phyloP scores from a whole-genome alignment of 352 stramenopile species.

The Pythium periplocum region DNA sequence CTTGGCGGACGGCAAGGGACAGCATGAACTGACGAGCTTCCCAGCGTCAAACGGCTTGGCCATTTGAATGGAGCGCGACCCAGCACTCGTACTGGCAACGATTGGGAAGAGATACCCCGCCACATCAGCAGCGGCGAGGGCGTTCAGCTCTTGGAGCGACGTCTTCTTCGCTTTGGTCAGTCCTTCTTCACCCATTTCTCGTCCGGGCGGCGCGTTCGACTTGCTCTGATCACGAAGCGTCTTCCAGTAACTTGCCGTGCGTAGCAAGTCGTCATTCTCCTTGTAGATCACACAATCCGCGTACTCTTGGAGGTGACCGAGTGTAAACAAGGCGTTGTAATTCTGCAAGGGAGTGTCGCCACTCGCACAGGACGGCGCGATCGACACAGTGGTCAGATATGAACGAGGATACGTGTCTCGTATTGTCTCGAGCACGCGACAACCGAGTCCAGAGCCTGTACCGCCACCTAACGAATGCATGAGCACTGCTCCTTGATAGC shows the following conservation, averaged over 20 bases:
- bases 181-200: constrained; percentile 2
- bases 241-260: constrained; percentile 54
- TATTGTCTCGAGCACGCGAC: constrained; percentile 73
- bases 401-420: constrained; percentile 68
- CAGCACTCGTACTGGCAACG: not conserved
- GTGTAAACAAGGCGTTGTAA: constrained; percentile 79
- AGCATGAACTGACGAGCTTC: constrained; percentile 53
- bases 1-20: constrained; percentile 46
- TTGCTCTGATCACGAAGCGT: constrained; percentile 3
- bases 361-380: constrained; percentile 55
- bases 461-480: constrained; percentile 81
- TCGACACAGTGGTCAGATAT: constrained; percentile 58
- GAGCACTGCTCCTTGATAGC: constrained; percentile 66
- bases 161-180: constrained; percentile 4
- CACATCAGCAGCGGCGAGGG: constrained; percentile 44
- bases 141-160: constrained; percentile 59
- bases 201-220: constrained; percentile 1
- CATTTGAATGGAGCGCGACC: not conserved
- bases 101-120: constrained; percentile 56
- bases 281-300: constrained; percentile 81
- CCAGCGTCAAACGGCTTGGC: constrained; percentile 43
- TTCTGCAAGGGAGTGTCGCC: constrained; percentile 83
- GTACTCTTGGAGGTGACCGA: constrained; percentile 60
- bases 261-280: constrained; percentile 81
- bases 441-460: constrained; percentile 79